phyloP scores from a whole-genome alignment of 2,329 filamentous ascomycete species.

The Zymoseptoria tritici region DNA sequence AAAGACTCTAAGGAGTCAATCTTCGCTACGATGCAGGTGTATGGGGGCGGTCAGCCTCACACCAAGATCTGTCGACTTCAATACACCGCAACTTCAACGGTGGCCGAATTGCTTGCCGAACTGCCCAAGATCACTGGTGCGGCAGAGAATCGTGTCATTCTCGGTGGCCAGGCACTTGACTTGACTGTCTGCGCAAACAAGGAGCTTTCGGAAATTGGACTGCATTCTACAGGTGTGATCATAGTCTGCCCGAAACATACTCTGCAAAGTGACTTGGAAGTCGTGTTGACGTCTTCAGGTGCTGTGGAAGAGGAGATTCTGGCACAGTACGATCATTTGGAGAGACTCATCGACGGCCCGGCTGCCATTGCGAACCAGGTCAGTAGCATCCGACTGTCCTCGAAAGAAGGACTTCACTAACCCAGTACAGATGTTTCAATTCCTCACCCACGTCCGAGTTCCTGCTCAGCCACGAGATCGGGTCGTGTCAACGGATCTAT shows the following conservation, averaged over 20 bases:
- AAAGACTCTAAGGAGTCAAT: conserved; percentile 2
- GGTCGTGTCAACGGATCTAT: conserved; percentile 48
- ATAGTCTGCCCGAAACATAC: conserved; percentile 22
- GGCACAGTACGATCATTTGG: conserved; percentile 75
- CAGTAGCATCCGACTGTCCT: neutral
- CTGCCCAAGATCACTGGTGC: conserved; percentile 21
- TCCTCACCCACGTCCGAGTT: conserved; percentile 53
- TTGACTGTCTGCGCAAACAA: conserved; percentile 5
- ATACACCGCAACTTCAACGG: conserved; percentile 8
- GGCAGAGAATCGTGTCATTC: conserved; percentile 17
- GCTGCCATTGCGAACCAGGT: conserved; percentile 49
- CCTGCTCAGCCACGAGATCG: conserved; percentile 35
- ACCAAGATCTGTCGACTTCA: conserved; percentile 12
- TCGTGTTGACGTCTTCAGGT: conserved; percentile 24
- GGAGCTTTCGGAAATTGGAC: conserved; percentile 15
- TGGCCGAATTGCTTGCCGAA: conserved; percentile 16
- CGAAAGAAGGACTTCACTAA: neutral
- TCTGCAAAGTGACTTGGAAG: conserved; percentile 18
- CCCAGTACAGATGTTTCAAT: conserved; percentile 49
- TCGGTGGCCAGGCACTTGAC: conserved; percentile 19
- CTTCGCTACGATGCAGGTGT: conserved; percentile 17
- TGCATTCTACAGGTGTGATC: conserved; percentile 18
- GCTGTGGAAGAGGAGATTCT: conserved; percentile 71
- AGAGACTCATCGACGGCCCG: conserved; percentile 60
- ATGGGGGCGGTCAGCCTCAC: conserved; percentile 12